Base-by-base conservation (phyloP, 2,329 filamentous ascomycete species). In the Sarocladiaceae sp. region DNA sequence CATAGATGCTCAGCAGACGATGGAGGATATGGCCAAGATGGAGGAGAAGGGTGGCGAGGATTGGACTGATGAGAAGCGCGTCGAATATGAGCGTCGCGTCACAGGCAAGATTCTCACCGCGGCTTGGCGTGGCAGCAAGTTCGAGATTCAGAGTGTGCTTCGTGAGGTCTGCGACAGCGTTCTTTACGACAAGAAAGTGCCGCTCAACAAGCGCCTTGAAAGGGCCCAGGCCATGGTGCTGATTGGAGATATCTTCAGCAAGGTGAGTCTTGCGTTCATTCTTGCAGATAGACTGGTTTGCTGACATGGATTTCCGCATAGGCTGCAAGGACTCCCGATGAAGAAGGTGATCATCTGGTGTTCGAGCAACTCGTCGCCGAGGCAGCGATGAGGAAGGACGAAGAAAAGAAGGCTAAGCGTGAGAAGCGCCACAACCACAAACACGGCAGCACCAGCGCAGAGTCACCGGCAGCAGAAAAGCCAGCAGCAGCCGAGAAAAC, bases 341-440 rank as follows among this genome's bases (percentile, higher is more conserved):
- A 98, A 70, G 93, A 98, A 66, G 91, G 93, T 51, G 93, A 97
- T 58, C 97, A 95, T 67, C 94, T 98, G 80, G 90, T 91, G 13
- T 98, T 98, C 55, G 93, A 98, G 64, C 89, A 97, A 66, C 82
- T 98, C 45, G 95, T 98, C 65, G 90, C 93, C 42, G 93, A 98
- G 62, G 91, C 91, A 4, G 89, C 90, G 46, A 85, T 89, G 44
- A 97, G 97, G 77, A 95, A 96, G 68, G 88, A 93, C 58, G 80
- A 86, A 46, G 84, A 88, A 61, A 72, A 73, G 60, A 80, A 80
- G 64, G 68, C 68, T 54, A 75, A 81, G 69, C 72, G 78, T 50
- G 68, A 73, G 54, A 69, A 72, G 51, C 61, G 68, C 33, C 59
- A 70, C 48, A 55, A 63, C 27, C 55, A 59, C 45, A 52, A 53